Evolutionary conservation across 108 stramenopile species (phyloP).

Genomic region (Nitzschia palea): DNA sequence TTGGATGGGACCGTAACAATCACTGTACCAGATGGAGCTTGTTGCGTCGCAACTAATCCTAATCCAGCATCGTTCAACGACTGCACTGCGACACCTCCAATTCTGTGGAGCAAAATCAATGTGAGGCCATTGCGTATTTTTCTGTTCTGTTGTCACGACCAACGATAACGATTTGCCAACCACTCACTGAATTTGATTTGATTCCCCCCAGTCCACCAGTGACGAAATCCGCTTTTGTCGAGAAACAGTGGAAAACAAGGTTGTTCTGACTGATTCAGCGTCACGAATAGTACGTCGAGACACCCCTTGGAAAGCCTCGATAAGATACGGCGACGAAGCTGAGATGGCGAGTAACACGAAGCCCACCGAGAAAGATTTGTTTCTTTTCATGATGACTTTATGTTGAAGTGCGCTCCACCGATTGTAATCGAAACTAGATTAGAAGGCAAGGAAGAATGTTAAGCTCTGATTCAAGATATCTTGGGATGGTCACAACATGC

Average conservation of each 20-base stretch:
- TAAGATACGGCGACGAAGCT: no score
- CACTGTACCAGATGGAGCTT: conserved; percentile 42
- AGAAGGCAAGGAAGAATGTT: no score
- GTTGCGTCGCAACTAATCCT: conserved; percentile 48
- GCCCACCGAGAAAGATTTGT: no score
- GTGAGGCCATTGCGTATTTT: neutral
- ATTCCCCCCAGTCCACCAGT: conserved; percentile 39
- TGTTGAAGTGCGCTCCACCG: no score
- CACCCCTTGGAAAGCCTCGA: no score
- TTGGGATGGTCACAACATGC: no score
- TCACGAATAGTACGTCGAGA: no score
- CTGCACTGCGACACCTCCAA: conserved; percentile 24
- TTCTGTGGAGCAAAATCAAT: neutral
- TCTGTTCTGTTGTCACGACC: neutral
- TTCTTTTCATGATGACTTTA: no score
- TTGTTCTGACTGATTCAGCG: neutral
- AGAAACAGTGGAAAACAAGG: neutral
- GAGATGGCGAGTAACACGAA: no score
- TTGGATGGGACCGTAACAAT: conserved; percentile 67
- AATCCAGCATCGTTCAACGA: conserved; percentile 46
- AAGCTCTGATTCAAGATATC: no score
- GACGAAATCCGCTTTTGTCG: conserved; percentile 36
- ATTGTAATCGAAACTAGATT: no score
- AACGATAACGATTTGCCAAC: neutral
- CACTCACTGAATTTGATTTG: conserved; percentile 14